Evolutionary conservation across 2,329 filamentous ascomycete genomes (phyloP).

Genomic region (Penicillium vulpinum): DNA sequence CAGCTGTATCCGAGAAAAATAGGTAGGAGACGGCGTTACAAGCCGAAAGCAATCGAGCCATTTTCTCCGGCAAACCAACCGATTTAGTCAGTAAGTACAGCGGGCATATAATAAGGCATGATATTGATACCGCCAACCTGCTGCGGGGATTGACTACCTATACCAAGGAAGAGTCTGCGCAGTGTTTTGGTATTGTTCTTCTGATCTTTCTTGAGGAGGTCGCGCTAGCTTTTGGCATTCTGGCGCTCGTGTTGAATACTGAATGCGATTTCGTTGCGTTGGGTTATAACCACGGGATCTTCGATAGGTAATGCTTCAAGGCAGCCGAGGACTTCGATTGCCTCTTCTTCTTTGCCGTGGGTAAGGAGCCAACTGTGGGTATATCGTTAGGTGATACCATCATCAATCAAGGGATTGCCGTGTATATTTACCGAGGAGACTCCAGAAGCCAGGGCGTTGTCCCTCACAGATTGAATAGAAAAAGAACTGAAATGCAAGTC

Average conservation of each 20-base stretch:
- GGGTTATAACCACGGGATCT: constrained; percentile 47
- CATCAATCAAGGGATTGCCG: no score
- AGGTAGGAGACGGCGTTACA: constrained; percentile 51
- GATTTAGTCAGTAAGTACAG: constrained; percentile 49
- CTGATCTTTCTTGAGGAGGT: constrained; percentile 8
- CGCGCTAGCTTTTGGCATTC: constrained; percentile 49
- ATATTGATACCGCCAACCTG: constrained; percentile 23
- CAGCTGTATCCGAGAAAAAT: constrained; percentile 43
- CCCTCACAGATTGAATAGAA: constrained; percentile 48
- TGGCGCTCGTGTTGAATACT: constrained; percentile 52
- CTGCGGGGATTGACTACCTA: constrained; percentile 20
- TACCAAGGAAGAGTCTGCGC: constrained; percentile 16
- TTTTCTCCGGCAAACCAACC: constrained; percentile 38
- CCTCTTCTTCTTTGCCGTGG: constrained; percentile 6
- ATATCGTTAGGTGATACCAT: neutral
- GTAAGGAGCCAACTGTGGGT: constrained; percentile 39
- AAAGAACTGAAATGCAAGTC: constrained; percentile 50
- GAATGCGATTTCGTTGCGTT: constrained; percentile 49
- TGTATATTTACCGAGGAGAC: constrained; percentile 29
- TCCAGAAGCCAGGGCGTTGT: constrained; percentile 36
- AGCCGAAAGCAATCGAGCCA: constrained; percentile 46
- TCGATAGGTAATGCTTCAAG: constrained; percentile 28
- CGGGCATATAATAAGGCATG: constrained; percentile 27
- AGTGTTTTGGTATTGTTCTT: constrained; percentile 19
- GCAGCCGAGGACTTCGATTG: constrained; percentile 4